Conservation (phyloP, 148 eudicot species). For the Euryodendron excelsum region DNA sequence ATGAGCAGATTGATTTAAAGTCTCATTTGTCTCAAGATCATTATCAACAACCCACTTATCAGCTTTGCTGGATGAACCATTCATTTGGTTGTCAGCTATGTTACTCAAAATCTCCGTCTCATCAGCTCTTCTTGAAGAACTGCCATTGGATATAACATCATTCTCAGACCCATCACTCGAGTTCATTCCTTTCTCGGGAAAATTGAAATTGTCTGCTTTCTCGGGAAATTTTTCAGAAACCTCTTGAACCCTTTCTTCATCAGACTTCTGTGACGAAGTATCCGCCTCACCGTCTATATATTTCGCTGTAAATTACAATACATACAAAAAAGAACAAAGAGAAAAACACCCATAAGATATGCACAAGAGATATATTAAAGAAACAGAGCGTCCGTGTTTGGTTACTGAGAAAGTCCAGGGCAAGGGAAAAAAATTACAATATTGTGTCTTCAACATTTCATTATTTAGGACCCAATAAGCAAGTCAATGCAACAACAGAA, state of each 20-base stretch:
- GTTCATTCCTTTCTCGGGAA: slow-evolving; percentile 31
- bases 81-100: slow-evolving; percentile 28
- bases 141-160: slow-evolving; percentile 31
- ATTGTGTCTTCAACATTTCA: background rate
- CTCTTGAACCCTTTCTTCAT: slow-evolving; percentile 44
- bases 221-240: slow-evolving; percentile 38
- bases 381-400: background rate
- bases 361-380: too few relatives aligned
- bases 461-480: background rate
- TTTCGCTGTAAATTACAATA: slow-evolving; percentile 51
- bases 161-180: slow-evolving; percentile 40
- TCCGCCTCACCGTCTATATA: slow-evolving; percentile 45
- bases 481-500: slow-evolving; percentile 17
- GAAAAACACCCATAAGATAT: background rate
- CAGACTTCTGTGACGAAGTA: slow-evolving; percentile 39
- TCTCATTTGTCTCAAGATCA: slow-evolving; percentile 17
- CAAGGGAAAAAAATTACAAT: background rate
- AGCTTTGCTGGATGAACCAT: slow-evolving; percentile 27
- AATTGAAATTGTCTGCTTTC: slow-evolving; percentile 33
- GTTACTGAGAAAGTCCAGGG: background rate
- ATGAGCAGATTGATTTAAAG: slow-evolving; percentile 20
- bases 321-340: slow-evolving; percentile 1
- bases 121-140: slow-evolving; percentile 28
- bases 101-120: slow-evolving; percentile 19
- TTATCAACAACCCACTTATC: slow-evolving; percentile 28